These are phyloP conservation scores for Hyphopichia wangnamkhiaoensis DNA, from an alignment of 1,139 yeast species.

Conservation along the genomic window DNA sequence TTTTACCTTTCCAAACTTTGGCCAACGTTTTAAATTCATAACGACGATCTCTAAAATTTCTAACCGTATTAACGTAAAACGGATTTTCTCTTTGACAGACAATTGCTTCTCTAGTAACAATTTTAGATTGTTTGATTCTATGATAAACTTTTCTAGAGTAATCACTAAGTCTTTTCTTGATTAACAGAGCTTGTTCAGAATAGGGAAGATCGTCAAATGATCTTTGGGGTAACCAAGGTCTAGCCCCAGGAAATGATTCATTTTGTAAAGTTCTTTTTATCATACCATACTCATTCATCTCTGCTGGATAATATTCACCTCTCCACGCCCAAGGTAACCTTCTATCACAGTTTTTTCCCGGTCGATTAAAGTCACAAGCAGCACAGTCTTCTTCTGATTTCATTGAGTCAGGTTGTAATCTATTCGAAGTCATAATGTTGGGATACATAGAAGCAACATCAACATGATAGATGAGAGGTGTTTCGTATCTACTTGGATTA, in stretches of 20 bases:
- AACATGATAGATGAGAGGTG: constrained; percentile 91
- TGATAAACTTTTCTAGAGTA: constrained; percentile 86
- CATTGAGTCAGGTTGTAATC: constrained; percentile 98
- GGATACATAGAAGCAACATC: constrained; percentile 99
- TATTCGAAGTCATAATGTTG: constrained; percentile 95
- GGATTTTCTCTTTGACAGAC: constrained; percentile 98
- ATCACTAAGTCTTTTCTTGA: constrained; percentile 80
- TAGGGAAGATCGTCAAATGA: constrained; percentile 75
- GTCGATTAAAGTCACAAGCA: constrained; percentile 93
- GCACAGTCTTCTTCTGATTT: constrained; percentile 95
- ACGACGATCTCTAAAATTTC: constrained; percentile 93
- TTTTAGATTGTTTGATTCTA: constrained; percentile 77
- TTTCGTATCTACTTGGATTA: constrained; percentile 67
- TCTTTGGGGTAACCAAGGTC: constrained; percentile 55
- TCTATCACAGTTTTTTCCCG: constrained; percentile 92
- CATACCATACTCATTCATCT: constrained; percentile 89
- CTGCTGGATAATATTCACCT: constrained; percentile 92
- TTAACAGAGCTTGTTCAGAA: constrained; percentile 72
- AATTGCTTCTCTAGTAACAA: constrained; percentile 87
- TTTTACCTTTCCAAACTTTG: constrained; percentile 90
- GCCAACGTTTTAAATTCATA: constrained; percentile 94
- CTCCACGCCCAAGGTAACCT: constrained; percentile 97
- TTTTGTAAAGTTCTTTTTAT: constrained; percentile 79
- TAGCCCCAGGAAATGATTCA: constrained; percentile 71
- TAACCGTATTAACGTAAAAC: constrained; percentile 90